Base-by-base conservation (phyloP, 208 protist species). In the Trypanosomatidae sp. region DNA sequence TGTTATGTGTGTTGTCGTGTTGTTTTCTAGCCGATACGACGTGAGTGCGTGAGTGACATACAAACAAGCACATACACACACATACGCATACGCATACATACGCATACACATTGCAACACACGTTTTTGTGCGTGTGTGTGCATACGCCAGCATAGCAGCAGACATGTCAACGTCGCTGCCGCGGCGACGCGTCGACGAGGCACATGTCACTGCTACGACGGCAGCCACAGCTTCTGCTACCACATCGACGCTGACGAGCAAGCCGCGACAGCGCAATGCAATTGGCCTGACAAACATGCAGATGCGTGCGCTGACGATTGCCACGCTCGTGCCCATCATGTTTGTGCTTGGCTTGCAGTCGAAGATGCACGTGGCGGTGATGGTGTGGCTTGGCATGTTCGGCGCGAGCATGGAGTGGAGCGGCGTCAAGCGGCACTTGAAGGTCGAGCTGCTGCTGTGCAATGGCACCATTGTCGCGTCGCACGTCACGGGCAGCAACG, bases 371-470 rank as follows among this genome's bases (percentile, higher is more conserved):
- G 61, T 50, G 22, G 61, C 70, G 10, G 10, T 65, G 13, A 51
- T 92, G 25, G 38, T 66, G 27, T 79, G 53, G 40, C 50, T 66
- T 46, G 66, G 56, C 5, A 61, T 70, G 15, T 70, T 77, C 40
- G 53, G 78, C 23, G 61, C 59, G 23, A 58, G 64, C 22, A 59
- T 88, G 11, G 78, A 92, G 68, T 92, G 79, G 76, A 63, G 51
- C 24, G 69, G 67, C 10, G 22, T 92, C 25, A 88, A 87, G 61
- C 71, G 83, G 2, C 83, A 92, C 53, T 62, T 92, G n/a, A 92
- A 92, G 51, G 75, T 87, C 11, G 50, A 60, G 0, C 53, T 92
- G 41, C 50, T 88, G 53, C 68, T 30, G 47, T 30, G 1, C 15
- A n/a, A 13, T 3, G 30, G 26, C 19, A 38, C 4, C 16, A 0